Percentiles rank a stretch among this genome's conserved stretches.
Evolutionary conservation across 495 filamentous ascomycete genomes (phyloP).

Genomic region (Aspergillus coremiiformis): DNA sequence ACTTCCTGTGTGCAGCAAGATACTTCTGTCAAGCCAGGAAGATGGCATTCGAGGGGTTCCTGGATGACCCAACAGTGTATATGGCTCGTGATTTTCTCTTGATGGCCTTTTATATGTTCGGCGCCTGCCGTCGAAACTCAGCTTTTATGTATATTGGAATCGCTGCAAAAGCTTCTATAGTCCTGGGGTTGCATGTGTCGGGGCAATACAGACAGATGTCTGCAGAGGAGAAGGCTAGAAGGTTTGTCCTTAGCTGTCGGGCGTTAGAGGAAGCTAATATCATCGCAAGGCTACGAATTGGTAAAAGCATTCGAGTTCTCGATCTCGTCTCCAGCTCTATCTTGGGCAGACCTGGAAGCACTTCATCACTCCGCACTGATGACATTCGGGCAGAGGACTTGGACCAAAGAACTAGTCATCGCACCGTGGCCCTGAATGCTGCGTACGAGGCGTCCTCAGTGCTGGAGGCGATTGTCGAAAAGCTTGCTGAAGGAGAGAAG

Average conservation of each 20-base stretch:
- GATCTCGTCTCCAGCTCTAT: slow-evolving; percentile 40
- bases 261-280: not conserved
- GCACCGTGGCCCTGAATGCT: slow-evolving; percentile 20
- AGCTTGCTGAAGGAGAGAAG: slow-evolving; percentile 26
- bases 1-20: not conserved
- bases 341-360: slow-evolving; percentile 33
- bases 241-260: slow-evolving; percentile 11
- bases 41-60: slow-evolving; percentile 27
- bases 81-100: slow-evolving; percentile 34
- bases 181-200: slow-evolving; percentile 32
- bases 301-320: slow-evolving; percentile 37
- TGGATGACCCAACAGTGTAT: slow-evolving; percentile 38
- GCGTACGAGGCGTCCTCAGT: slow-evolving; percentile 30
- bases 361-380: slow-evolving; percentile 19
- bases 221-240: slow-evolving; percentile 13
- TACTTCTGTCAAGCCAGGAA: not conserved
- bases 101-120: slow-evolving; percentile 43
- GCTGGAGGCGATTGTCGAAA: slow-evolving; percentile 29
- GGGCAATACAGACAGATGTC: slow-evolving; percentile 13
- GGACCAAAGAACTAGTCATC: not conserved
- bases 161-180: slow-evolving; percentile 35
- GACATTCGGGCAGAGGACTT: slow-evolving; percentile 3
- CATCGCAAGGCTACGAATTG: not conserved
- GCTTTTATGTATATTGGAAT: slow-evolving; percentile 45
- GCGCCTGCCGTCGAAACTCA: slow-evolving; percentile 40